phyloP scores from a whole-genome alignment of 2,329 filamentous ascomycete genomes.

The Botrytis elliptica region DNA sequence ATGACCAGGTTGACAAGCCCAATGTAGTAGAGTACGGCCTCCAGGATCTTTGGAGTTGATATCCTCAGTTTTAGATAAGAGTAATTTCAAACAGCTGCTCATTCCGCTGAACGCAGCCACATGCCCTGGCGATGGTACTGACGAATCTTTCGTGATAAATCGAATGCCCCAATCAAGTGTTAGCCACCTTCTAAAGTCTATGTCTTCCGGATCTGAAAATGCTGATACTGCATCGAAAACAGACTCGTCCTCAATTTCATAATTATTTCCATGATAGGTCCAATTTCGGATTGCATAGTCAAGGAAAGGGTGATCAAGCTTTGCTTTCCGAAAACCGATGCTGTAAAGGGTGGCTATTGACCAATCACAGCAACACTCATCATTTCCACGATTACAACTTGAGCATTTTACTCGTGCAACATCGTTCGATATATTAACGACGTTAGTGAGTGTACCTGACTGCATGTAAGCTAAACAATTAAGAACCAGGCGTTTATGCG shows the following conservation, averaged over 20 bases:
- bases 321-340: background rate
- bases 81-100: background rate
- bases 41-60: background rate
- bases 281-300: background rate
- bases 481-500: background rate
- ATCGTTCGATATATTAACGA: background rate
- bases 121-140: background rate
- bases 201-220: background rate
- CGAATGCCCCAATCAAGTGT: background rate
- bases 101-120: background rate
- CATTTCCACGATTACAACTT: background rate
- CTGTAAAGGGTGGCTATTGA: background rate
- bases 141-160: background rate
- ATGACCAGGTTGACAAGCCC: background rate
- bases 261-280: background rate
- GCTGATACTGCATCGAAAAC: background rate
- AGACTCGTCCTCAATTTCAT: background rate
- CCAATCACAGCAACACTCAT: background rate
- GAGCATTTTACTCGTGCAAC: background rate
- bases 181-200: background rate
- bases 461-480: background rate
- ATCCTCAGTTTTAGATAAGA: background rate
- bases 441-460: background rate
- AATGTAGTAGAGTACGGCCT: background rate
- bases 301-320: background rate